Evolutionary conservation across 2,329 filamentous ascomycete genomes (phyloP), one percentile per base, ranked within the genome.

Genomic region (Aspergillus flavus): DNA sequence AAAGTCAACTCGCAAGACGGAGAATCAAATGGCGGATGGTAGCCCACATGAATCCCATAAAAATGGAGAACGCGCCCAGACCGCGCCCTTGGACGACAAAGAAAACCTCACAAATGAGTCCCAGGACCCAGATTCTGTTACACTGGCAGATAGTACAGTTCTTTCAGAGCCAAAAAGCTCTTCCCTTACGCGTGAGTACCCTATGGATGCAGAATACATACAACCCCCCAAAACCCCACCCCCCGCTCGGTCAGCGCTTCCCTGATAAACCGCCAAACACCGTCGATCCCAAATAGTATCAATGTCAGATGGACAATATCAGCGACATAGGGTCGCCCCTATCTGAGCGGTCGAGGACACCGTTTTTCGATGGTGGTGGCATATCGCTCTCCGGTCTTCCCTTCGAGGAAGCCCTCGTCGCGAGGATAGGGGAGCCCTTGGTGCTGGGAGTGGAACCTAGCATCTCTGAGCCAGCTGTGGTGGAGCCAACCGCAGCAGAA

Each of bases 1-100:
- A 50, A 67, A 62, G 59, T 57, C 65, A 6, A 63, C 62, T 26
- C 65, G 65, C 26, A 67, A 61, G 55, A 59, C 63, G 3, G 46
- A 19, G 21, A 53, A 65, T 28, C 26, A 62, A 16, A 30, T 57
- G 4, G 45, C 67, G 14, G 57, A 53, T 11, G 58, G 60, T 50
- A 57, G 64, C 39, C 52, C 32, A 16, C 54, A 63, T 21, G 57
- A 64, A n/a, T 53, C 61, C 4, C n/a, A 28, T 36, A 55, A 62
- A 12, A 57, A 61, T 11, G 52, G 62, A 11, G 64, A 61, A 43
- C 43, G 53, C 5, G 6, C 32, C 36, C 54, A 58, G n/a, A 58
- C 34, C 28, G 56, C 46, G n/a, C 19, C 32, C 48, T 14, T 32
- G 28, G 60, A 67, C 14, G 56, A 64, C 19, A 57, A 60, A 50